These are phyloP conservation scores for Amylostereum areolatum DNA, from an alignment of 1,284 basidiomycete species.

Conservation along the genomic window DNA sequence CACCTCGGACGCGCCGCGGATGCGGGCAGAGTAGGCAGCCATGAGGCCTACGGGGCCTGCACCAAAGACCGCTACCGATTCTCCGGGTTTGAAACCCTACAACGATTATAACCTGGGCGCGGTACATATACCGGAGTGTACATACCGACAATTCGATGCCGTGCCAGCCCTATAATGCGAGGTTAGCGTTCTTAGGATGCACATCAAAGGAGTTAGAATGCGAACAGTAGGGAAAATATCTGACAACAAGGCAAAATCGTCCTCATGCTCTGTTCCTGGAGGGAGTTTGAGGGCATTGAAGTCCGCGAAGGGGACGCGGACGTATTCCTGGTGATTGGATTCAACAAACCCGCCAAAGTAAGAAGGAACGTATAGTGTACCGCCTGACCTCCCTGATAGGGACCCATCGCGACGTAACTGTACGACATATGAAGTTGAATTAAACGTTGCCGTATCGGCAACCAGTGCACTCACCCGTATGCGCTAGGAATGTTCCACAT, in stretches of 20 bases:
- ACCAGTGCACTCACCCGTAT: constrained; percentile 16
- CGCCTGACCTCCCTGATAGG: constrained; percentile 47
- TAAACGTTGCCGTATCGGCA: background rate
- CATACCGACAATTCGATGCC: constrained; percentile 41
- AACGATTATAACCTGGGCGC: background rate
- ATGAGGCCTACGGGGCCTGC: constrained; percentile 43
- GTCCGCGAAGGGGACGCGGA: constrained; percentile 47
- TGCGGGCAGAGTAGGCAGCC: constrained; percentile 47
- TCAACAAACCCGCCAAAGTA: background rate
- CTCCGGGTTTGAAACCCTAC: constrained; percentile 44
- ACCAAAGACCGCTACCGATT: constrained; percentile 46
- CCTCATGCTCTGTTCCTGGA: constrained; percentile 44
- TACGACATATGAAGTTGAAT: background rate
- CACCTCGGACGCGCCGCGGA: constrained; percentile 44
- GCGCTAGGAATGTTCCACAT: background rate
- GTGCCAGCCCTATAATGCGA: constrained; percentile 40
- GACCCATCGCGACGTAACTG: constrained; percentile 47
- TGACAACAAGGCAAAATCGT: constrained; percentile 48
- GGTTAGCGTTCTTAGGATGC: background rate
- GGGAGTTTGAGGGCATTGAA: constrained; percentile 48
- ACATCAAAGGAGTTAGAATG: constrained; percentile 1
- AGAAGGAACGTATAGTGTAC: constrained; percentile 15
- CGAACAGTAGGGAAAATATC: constrained; percentile 49
- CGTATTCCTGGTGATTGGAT: constrained; percentile 33
- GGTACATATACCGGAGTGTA: background rate